Evolutionary conservation across 1,284 basidiomycete species (phyloP).

Genomic region (Vanrija humicola): DNA sequence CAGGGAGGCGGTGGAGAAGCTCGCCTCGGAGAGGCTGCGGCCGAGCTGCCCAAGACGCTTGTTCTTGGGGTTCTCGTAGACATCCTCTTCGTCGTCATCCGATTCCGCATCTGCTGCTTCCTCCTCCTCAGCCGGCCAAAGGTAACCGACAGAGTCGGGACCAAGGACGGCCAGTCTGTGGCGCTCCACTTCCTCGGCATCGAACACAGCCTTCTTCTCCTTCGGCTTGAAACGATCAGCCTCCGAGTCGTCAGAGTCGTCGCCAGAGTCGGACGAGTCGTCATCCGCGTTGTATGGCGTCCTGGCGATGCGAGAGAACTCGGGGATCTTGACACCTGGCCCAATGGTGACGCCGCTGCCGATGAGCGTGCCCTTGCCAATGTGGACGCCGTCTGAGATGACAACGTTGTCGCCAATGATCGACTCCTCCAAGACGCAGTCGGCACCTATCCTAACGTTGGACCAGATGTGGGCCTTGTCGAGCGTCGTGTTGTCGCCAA

Average conservation of each 20-base stretch:
- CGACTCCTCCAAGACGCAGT: conserved; percentile 68
- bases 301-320: conserved; percentile 70
- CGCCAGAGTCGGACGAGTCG: conserved; percentile 54
- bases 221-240: conserved; percentile 49
- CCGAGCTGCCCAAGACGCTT: conserved; percentile 45
- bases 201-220: conserved; percentile 51
- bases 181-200: conserved; percentile 34
- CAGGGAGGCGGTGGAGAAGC: conserved; percentile 28
- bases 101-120: conserved; percentile 41
- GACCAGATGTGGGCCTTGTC: conserved; percentile 78
- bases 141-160: conserved; percentile 39
- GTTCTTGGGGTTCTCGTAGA: conserved; percentile 48
- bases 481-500: conserved; percentile 69
- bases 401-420: conserved; percentile 53
- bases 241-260: conserved; percentile 58
- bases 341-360: conserved; percentile 70
- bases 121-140: conserved; percentile 50
- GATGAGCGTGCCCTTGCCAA: conserved; percentile 53
- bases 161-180: conserved; percentile 32
- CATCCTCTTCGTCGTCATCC: conserved; percentile 29
- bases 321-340: conserved; percentile 63
- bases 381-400: conserved; percentile 51
- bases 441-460: conserved; percentile 68
- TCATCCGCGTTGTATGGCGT: conserved; percentile 62
- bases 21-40: conserved; percentile 38